Percentiles rank a stretch among this genome's conserved stretches.
Evolutionary conservation across 768 basidiomycete species (phyloP).

Genomic region (Jaapia argillacea): DNA sequence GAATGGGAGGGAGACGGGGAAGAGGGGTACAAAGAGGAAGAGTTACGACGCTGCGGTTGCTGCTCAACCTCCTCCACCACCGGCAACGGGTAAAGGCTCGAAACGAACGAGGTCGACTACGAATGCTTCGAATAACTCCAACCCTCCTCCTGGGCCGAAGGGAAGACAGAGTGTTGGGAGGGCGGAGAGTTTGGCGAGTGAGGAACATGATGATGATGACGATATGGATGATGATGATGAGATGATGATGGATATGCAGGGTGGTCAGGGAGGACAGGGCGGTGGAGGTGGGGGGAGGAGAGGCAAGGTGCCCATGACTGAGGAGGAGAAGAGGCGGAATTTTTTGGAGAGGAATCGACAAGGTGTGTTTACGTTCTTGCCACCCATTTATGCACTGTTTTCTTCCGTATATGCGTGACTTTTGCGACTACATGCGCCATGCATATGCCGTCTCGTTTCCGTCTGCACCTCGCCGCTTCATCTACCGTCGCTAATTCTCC

Average conservation of each 20-base stretch:
- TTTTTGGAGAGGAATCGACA: slow-evolving; percentile 97
- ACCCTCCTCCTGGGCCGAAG: too few relatives aligned
- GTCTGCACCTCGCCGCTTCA: neutral
- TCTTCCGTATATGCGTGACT: neutral
- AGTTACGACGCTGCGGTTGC: slow-evolving; percentile 36
- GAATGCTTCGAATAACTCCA: slow-evolving; percentile 15
- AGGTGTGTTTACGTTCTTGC: slow-evolving; percentile 40
- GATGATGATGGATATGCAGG: slow-evolving; percentile 4
- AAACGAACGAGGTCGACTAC: slow-evolving; percentile 31
- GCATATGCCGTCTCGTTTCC: slow-evolving; percentile 5
- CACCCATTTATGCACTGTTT: neutral
- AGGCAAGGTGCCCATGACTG: slow-evolving; percentile 82
- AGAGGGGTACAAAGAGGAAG: slow-evolving; percentile 68
- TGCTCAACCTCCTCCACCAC: slow-evolving; percentile 4
- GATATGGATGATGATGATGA: slow-evolving; percentile 4
- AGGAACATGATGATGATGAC: slow-evolving; percentile 11
- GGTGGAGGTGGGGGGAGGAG: slow-evolving; percentile 18
- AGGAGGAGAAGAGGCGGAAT: slow-evolving; percentile 95
- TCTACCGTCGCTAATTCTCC: too few relatives aligned
- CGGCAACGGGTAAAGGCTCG: slow-evolving; percentile 19
- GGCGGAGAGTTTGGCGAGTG: neutral
- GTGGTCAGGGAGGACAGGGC: slow-evolving; percentile 3
- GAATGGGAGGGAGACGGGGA: too few relatives aligned
- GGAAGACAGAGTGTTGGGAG: neutral
- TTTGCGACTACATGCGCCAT: neutral